These are phyloP conservation scores for Aspergillus sp. DNA, from an alignment of 2,329 filamentous ascomycete genomes.

Conservation along the genomic window DNA sequence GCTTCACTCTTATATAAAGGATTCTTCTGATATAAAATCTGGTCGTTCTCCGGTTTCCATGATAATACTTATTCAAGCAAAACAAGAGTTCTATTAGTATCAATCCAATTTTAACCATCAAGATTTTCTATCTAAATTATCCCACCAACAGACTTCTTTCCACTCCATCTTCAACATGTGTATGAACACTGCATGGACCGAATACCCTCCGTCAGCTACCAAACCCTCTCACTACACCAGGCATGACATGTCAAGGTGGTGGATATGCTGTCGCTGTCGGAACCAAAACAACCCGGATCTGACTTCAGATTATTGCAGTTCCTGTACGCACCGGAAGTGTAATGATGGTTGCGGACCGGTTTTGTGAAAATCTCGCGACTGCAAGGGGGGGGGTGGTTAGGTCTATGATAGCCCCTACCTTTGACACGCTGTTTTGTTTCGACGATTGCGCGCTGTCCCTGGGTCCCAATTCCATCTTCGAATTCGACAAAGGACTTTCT, in stretches of 20 bases:
- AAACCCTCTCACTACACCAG: not conserved
- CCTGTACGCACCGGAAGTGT: constrained; percentile 19
- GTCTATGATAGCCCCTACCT: not conserved
- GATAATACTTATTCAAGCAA: too few species aligned
- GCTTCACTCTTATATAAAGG: not conserved
- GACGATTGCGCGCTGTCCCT: not conserved
- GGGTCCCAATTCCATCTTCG: not conserved
- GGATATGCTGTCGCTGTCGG: constrained; percentile 25
- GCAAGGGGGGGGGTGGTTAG: not conserved
- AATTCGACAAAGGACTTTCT: not conserved
- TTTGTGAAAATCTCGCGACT: too few species aligned
- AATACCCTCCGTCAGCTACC: not conserved
- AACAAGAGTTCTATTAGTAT: too few species aligned
- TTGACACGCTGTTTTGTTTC: not conserved
- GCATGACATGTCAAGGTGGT: constrained; percentile 17
- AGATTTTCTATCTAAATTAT: not conserved
- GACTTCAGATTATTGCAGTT: constrained; percentile 15
- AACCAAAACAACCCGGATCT: constrained; percentile 21
- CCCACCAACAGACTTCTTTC: not conserved
- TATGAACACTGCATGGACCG: not conserved
- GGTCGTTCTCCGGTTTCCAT: too few species aligned
- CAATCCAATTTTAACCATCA: too few species aligned
- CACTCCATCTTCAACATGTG: not conserved
- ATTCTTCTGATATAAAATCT: too few species aligned
- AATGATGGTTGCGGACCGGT: accelerated